Evolutionary conservation across 257 asterid species (phyloP), one percentile per base, ranked within the genome.

Genomic region (Datura wrightii): DNA sequence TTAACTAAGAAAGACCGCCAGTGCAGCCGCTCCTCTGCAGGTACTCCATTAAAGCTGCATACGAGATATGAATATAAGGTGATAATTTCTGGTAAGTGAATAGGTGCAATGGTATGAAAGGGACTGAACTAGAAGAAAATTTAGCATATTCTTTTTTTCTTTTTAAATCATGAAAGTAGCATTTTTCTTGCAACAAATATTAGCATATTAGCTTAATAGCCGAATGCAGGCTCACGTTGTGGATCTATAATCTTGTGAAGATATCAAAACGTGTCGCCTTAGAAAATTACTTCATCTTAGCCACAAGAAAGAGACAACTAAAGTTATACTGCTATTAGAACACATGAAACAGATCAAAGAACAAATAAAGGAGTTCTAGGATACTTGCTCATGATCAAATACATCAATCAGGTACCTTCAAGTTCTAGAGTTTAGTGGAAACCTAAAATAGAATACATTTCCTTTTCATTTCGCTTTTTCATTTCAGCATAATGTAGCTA

Each of bases 1-100:
- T 94, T 96, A 72, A 96, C 99, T 60, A 96, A 87, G 89, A 96
- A 96, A 79, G 95, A 93, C 87, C 98, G 92, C 99, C 99, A 96
- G 83, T 96, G 99, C 80, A 92, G 83, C 71, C 99, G 97, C 79
- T 96, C 99, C 93, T 96, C 99, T 0, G 98, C 94, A 54, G 98
- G 99, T 74, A 96, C 99, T 87, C 99, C 99, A 87, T 94, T 93
- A 88, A 94, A 94, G 39, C 98, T 96, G 85, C 88, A 90, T 52
- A 31, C 15, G 31, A 41, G 48, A 14, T 11, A 63, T 82, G 59
- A 48, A 36, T 81, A 60, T 71, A 6, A 71, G 56, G 37, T 3
- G 15, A 71, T 10, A 71, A 42, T 69, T 69, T 31, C 7, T 67
- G 3, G 50, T 5, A 37, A 39, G 3, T 37, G 52, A 67, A 39